Conservation (phyloP, 805 yeast genomes). For the Kurtzmaniella cleridarum region DNA sequence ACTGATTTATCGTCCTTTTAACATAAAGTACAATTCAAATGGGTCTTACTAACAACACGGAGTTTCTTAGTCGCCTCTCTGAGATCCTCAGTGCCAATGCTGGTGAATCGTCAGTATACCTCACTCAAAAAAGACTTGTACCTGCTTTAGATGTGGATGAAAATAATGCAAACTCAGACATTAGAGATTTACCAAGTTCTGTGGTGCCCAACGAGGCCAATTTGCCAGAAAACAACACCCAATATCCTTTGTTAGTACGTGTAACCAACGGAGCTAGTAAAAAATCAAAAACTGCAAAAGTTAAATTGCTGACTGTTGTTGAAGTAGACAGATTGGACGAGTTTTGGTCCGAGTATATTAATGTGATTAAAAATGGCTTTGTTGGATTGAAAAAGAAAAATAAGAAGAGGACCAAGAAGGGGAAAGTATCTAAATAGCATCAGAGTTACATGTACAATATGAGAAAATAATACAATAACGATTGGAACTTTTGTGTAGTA, state of each 20-base stretch:
- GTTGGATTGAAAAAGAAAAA: conserved; percentile 77
- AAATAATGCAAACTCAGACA: conserved; percentile 11
- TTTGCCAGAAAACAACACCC: conserved; percentile 17
- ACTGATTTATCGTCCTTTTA: neutral
- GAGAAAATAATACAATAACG: conserved; percentile 9
- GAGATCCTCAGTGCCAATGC: conserved; percentile 19
- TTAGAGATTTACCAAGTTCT: conserved; percentile 31
- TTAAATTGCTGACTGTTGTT: conserved; percentile 72
- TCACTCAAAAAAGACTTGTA: conserved; percentile 52
- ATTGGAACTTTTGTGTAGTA: conserved; percentile 45
- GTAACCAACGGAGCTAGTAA: conserved; percentile 44
- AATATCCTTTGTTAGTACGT: conserved; percentile 64
- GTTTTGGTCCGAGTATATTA: conserved; percentile 76
- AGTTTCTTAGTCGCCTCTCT: conserved; percentile 23
- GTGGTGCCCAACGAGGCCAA: conserved; percentile 16
- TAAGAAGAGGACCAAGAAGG: conserved; percentile 64
- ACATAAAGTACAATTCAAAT: conserved; percentile 7
- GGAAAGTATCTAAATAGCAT: conserved; percentile 25
- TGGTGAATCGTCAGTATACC: conserved; percentile 49
- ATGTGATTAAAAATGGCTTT: conserved; percentile 64
- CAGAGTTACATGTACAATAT: conserved; percentile 4
- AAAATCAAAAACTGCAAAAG: conserved; percentile 24
- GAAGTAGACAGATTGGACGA: conserved; percentile 52
- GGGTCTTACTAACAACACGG: conserved; percentile 28
- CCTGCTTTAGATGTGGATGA: conserved; percentile 21